phyloP scores from a whole-genome alignment of 331 rosid species.

The Ulmus americana region DNA sequence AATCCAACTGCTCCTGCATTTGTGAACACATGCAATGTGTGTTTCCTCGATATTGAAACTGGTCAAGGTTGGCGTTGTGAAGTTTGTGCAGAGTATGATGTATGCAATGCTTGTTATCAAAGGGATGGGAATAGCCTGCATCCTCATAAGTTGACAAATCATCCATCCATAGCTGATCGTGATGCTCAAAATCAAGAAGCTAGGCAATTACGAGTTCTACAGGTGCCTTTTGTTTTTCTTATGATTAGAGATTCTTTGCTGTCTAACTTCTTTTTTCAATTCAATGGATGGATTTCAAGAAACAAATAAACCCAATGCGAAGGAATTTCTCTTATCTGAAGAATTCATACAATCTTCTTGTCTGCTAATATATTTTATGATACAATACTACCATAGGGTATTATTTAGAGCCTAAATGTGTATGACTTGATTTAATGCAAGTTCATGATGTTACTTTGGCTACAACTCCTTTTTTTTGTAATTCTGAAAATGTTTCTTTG shows the following conservation, averaged over 20 bases:
- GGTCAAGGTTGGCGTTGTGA: constrained; percentile 99
- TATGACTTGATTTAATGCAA: no score
- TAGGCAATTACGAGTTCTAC: constrained; percentile 72
- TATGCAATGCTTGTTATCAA: constrained; percentile 87
- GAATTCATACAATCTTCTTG: no score
- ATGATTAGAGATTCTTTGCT: neutral
- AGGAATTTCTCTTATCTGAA: neutral
- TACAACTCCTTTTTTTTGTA: no score
- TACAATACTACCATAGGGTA: no score
- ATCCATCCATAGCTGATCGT: constrained; percentile 82
- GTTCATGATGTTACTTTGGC: no score
- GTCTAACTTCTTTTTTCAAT: no score
- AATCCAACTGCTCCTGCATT: constrained; percentile 96
- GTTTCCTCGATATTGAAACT: constrained; percentile 81
- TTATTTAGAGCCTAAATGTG: no score
- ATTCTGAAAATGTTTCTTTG: no score
- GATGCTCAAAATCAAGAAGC: constrained; percentile 99
- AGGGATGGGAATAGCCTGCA: constrained; percentile 76
- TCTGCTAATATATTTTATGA: no score
- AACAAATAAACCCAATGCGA: neutral
- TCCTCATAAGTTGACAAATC: constrained; percentile 78
- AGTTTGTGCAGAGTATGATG: constrained; percentile 86
- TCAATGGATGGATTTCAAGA: no score
- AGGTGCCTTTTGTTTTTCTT: constrained; percentile 39
- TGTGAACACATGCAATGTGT: constrained; percentile 67